These are phyloP conservation scores for Rubia tinctorum DNA, from an alignment of 305 asterid genomes.

Conservation along the genomic window DNA sequence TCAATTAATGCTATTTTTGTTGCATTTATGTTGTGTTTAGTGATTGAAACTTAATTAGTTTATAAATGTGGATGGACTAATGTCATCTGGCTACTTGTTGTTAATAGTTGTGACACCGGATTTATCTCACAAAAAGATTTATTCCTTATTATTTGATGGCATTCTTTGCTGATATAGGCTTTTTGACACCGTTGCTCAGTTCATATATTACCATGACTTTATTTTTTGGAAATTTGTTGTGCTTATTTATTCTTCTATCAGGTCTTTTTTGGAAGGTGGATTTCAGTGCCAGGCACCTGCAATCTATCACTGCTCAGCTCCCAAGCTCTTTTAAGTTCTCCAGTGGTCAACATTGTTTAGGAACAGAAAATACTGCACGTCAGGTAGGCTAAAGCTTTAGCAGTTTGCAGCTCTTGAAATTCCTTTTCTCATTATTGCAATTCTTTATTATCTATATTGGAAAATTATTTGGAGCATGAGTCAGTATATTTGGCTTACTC, in stretches of 20 bases:
- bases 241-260: conserved; percentile 21
- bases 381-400: conserved; percentile 47
- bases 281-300: conserved; percentile 91
- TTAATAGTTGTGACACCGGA: neutral
- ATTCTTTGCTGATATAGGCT: neutral
- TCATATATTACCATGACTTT: neutral
- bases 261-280: conserved; percentile 96
- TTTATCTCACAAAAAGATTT: neutral
- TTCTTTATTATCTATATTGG: neutral
- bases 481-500: neutral
- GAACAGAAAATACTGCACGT: conserved; percentile 40
- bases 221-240: neutral
- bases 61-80: neutral
- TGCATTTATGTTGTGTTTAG: neutral
- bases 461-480: neutral
- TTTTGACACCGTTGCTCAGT: neutral
- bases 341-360: conserved; percentile 66
- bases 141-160: neutral
- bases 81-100: neutral
- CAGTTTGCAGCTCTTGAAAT: neutral
- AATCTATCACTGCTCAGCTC: conserved; percentile 69
- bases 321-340: conserved; percentile 58
- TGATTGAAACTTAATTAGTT: neutral
- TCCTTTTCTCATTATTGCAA: neutral
- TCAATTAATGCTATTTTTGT: neutral